Conservation (phyloP, 768 basidiomycete species). For the Lentinula lateritia region DNA sequence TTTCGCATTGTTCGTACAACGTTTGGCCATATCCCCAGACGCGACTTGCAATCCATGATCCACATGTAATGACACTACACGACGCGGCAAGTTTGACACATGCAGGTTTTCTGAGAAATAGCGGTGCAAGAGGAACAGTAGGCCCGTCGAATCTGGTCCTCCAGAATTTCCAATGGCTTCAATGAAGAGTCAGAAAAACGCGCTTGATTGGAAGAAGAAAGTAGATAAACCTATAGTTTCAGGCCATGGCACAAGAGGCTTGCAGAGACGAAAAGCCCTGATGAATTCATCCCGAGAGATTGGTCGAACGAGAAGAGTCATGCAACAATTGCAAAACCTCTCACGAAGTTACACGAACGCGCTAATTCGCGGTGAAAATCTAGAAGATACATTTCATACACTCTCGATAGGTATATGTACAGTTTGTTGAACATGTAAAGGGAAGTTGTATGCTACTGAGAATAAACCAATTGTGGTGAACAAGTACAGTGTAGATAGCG, state of each 20-base stretch:
- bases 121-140: conserved; percentile 61
- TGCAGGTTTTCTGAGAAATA: conserved; percentile 24
- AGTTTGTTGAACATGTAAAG: neutral
- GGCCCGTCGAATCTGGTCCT: conserved; percentile 77
- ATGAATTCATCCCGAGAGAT: conserved; percentile 14
- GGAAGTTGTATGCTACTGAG: conserved; percentile 6
- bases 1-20: conserved; percentile 37
- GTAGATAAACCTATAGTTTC: conserved; percentile 35
- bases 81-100: conserved; percentile 12
- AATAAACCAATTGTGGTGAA: conserved; percentile 16
- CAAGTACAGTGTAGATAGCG: conserved; percentile 49
- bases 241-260: conserved; percentile 47
- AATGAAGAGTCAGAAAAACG: neutral
- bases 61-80: conserved; percentile 55
- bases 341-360: no score
- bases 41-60: conserved; percentile 64
- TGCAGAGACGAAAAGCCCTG: conserved; percentile 35
- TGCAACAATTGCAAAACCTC: neutral
- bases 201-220: neutral
- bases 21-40: conserved; percentile 50
- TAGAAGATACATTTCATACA: conserved; percentile 3
- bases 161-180: conserved; percentile 76
- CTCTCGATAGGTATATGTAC: neutral
- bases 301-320: conserved; percentile 2
- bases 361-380: neutral